Percentiles rank a stretch among this genome's conserved stretches.
Conservation (phyloP, 352 stramenopile species). For the Phytophthora nicotianae region DNA sequence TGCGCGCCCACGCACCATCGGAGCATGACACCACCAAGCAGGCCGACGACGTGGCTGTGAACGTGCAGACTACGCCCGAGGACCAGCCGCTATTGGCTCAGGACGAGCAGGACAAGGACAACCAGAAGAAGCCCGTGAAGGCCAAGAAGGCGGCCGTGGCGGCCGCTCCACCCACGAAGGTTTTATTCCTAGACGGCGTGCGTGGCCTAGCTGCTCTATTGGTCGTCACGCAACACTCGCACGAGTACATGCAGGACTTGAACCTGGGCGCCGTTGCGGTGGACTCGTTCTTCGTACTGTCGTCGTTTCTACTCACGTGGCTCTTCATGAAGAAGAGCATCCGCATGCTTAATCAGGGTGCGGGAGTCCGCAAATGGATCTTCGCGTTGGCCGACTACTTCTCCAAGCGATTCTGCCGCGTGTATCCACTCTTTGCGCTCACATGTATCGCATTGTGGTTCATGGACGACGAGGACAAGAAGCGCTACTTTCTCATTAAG, state of each 20-base stretch:
- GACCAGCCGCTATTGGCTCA: constrained; percentile 25
- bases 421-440: constrained; percentile 53
- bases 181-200: constrained; percentile 45
- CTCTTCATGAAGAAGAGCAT: constrained; percentile 57
- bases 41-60: constrained; percentile 9
- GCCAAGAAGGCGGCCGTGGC: constrained; percentile 31
- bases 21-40: constrained; percentile 6
- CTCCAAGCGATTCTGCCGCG: constrained; percentile 47
- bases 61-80: constrained; percentile 19
- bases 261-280: constrained; percentile 46
- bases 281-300: constrained; percentile 64
- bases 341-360: constrained; percentile 31
- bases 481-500: constrained; percentile 38
- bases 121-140: constrained; percentile 22
- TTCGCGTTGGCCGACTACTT: constrained; percentile 51
- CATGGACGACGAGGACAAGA: constrained; percentile 36
- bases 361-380: constrained; percentile 33
- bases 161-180: constrained; percentile 24
- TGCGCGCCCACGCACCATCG: constrained; percentile 16
- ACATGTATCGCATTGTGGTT: constrained; percentile 40
- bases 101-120: constrained; percentile 32
- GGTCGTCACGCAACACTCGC: constrained; percentile 40
- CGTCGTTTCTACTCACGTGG: constrained; percentile 57
- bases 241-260: constrained; percentile 44
- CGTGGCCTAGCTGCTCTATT: constrained; percentile 38